Evolutionary conservation across 2,329 filamentous ascomycete species (phyloP).

Genomic region (Cercospora sp.): DNA sequence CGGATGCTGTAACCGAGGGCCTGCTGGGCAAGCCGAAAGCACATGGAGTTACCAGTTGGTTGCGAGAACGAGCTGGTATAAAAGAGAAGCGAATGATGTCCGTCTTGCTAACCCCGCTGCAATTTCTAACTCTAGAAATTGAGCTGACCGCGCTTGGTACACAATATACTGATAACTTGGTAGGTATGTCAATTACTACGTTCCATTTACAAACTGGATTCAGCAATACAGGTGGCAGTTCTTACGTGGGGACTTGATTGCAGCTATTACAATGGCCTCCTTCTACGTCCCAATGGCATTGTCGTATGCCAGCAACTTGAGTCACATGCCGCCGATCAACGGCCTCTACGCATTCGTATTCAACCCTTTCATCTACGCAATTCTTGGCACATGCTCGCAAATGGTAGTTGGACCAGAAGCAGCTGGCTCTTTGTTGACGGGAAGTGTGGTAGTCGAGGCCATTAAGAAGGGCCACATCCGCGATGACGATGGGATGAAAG

Average conservation of each 20-base stretch:
- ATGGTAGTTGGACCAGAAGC: conserved; percentile 96
- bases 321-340: conserved; percentile 88
- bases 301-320: conserved; percentile 87
- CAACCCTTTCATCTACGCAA: conserved; percentile 84
- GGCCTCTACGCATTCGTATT: conserved; percentile 93
- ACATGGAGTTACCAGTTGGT: conserved; percentile 69
- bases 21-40: conserved; percentile 54
- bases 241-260: conserved; percentile 80
- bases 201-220: conserved; percentile 90
- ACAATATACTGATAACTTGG: conserved; percentile 23
- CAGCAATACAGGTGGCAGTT: conserved; percentile 80
- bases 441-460: conserved; percentile 77
- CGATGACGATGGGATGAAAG: conserved; percentile 67
- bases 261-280: conserved; percentile 93
- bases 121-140: neutral
- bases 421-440: conserved; percentile 85
- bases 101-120: conserved; percentile 33
- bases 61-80: conserved; percentile 72
- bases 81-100: conserved; percentile 73
- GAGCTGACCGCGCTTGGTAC: conserved; percentile 2
- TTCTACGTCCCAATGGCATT: conserved; percentile 98
- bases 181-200: conserved; percentile 89
- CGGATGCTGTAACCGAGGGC: conserved; percentile 48
- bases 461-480: conserved; percentile 66
- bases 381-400: conserved; percentile 86